Conservation (phyloP, 2,329 filamentous ascomycete genomes). For the Aspergillus texensis region DNA sequence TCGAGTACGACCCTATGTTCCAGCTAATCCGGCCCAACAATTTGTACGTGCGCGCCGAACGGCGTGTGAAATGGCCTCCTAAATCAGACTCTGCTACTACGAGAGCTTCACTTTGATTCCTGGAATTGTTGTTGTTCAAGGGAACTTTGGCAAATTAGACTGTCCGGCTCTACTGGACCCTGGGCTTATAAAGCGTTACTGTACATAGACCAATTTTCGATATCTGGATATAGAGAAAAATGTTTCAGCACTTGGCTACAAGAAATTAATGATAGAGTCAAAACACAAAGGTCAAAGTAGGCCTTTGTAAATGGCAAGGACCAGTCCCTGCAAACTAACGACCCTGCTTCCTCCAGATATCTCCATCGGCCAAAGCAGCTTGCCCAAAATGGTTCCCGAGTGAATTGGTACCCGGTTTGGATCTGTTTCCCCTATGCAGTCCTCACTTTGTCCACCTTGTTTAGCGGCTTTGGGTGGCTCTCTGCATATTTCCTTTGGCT, state of each 20-base stretch:
- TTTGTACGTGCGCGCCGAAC: slow-evolving; percentile 22
- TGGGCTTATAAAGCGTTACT: not conserved
- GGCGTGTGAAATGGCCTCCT: slow-evolving; percentile 29
- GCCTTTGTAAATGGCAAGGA: not conserved
- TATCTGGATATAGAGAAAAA: not conserved
- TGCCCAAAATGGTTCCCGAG: not conserved
- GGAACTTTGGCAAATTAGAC: not conserved
- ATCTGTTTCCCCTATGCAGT: not conserved
- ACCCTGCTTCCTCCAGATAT: not conserved
- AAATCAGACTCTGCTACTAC: slow-evolving; percentile 15
- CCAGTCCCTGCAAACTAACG: not conserved
- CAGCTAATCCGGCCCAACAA: slow-evolving; percentile 32
- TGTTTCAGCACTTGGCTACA: not conserved
- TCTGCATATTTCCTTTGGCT: too few relatives aligned
- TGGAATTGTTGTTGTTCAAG: not conserved
- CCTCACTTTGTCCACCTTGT: not conserved
- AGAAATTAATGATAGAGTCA: not conserved
- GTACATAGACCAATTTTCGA: not conserved
- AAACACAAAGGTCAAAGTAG: not conserved
- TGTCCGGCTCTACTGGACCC: not conserved
- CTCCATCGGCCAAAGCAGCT: not conserved
- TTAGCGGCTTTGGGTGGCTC: not conserved
- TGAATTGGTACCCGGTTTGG: too few relatives aligned
- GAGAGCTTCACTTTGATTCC: not conserved
- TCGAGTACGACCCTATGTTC: slow-evolving; percentile 40